Evolutionary conservation across 2,329 filamentous ascomycete genomes (phyloP), one percentile per base, ranked within the genome.

Genomic region (Penicillium vulpinum): DNA sequence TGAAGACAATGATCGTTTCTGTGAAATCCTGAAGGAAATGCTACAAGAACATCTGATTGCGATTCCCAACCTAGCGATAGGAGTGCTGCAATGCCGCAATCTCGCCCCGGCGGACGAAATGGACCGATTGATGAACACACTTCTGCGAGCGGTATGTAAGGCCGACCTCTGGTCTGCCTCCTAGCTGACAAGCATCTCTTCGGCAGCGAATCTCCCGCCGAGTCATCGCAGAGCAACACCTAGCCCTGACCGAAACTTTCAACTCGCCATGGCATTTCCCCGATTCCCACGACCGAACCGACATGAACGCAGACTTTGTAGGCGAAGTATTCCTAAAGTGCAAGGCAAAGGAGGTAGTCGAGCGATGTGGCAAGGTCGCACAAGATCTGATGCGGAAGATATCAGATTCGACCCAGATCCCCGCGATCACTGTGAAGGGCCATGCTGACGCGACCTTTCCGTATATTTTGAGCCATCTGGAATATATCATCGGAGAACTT

Each of bases 401-500:
- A 49, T 92, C 95, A 66, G 90, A 89, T 0, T 81, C 87, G 1
- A 81, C 87, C 53, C 78, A 82, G 49, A 83, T 99, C 2, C 94
- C 94, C 5, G 86, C 92, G 61, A 90, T 99, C 74, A 85, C 83
- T 45, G 82, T 99, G 56, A 84, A 89, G 60, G 94, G 95, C 22
- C 92, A 99, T 70, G 81, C 94, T 2, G 86, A 90, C 29, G 92
- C 92, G 5, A 96, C 88, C 31, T 99, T 99, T 70, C 94, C 95
- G 1, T 99, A 97, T 70, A 97, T 99, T 62, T 84, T 96, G 50
- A 94, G 88, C 70, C 94, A 97, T 72, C 84, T 99, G 50, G 93
- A 99, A 76, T 99, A 99, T 76, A 97, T 99, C 66, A 85, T 99
- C 56, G 92, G 94, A 50, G 94, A 99, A 77, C 86, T 99, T 22